Evolutionary conservation across 768 basidiomycete genomes (phyloP).

Genomic region (Phylloporus rhodoxanthus): DNA sequence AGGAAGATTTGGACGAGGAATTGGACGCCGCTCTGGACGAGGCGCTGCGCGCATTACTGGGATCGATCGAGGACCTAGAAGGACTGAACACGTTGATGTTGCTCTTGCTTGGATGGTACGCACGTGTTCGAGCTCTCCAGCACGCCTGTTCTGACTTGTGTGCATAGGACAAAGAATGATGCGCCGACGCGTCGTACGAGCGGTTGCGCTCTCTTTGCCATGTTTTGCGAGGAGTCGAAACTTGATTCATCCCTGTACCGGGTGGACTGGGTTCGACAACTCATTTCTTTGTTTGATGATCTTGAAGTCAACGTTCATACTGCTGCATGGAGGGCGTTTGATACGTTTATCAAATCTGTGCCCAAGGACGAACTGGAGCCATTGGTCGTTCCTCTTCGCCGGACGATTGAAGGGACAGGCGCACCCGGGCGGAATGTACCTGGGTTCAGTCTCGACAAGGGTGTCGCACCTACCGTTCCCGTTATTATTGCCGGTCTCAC

Average conservation of each 20-base stretch:
- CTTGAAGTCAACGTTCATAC: constrained; percentile 66
- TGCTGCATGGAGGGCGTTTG: constrained; percentile 78
- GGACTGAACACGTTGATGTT: constrained; percentile 89
- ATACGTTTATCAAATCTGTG: constrained; percentile 81
- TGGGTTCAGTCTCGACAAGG: constrained; percentile 82
- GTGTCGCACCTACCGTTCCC: constrained; percentile 76
- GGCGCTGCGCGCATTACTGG: constrained; percentile 67
- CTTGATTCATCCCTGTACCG: constrained; percentile 82
- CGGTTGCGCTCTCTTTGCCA: constrained; percentile 69
- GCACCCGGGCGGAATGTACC: constrained; percentile 71
- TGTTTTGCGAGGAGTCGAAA: constrained; percentile 79
- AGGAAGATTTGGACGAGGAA: constrained; percentile 66
- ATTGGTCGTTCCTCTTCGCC: constrained; percentile 81
- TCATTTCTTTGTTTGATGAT: constrained; percentile 82
- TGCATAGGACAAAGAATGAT: constrained; percentile 71
- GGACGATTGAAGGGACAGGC: constrained; percentile 82
- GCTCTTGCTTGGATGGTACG: constrained; percentile 81
- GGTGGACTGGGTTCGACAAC: constrained; percentile 90
- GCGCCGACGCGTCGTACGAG: constrained; percentile 66
- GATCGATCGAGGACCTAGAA: constrained; percentile 78
- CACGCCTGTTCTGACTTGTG: not conserved
- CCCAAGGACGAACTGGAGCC: constrained; percentile 92
- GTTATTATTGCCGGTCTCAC: constrained; percentile 91
- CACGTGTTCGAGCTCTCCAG: not conserved
- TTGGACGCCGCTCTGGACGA: constrained; percentile 64